A percentile compares a stretch with the other conserved stretches of the same genome.
phyloP scores from a whole-genome alignment of 2,329 filamentous ascomycete genomes.

The Sordariomycetes sp. region DNA sequence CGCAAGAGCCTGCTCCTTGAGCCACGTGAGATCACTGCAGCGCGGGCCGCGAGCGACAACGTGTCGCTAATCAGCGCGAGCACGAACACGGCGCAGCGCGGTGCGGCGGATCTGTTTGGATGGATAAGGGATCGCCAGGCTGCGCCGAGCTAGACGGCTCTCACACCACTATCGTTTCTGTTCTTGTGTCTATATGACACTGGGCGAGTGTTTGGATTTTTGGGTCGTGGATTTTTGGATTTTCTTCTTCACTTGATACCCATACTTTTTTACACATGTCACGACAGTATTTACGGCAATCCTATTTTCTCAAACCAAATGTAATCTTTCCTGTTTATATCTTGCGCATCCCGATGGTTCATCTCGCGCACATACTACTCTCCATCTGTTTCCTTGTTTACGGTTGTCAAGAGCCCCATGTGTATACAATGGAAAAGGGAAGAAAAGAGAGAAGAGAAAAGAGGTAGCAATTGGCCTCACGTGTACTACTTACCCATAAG shows the following conservation, averaged over 20 bases:
- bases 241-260: not conserved
- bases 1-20: slow-evolving; percentile 76
- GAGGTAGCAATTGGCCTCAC: not conserved
- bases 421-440: not conserved
- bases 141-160: not conserved
- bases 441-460: not conserved
- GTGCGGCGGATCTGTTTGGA: slow-evolving; percentile 28
- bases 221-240: not conserved
- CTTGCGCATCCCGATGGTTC: not conserved
- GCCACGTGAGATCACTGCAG: slow-evolving; percentile 43
- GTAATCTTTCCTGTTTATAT: not conserved
- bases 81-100: slow-evolving; percentile 9
- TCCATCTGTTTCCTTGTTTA: not conserved
- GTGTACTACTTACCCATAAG: not conserved
- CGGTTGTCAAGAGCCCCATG: not conserved
- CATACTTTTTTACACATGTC: not conserved
- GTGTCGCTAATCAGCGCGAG: slow-evolving; percentile 9
- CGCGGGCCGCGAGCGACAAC: slow-evolving; percentile 17
- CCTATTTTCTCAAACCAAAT: not conserved
- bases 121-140: slow-evolving; percentile 34
- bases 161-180: not conserved
- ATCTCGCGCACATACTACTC: not conserved
- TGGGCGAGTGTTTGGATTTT: slow-evolving; percentile 5
- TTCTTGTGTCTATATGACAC: too few species aligned
- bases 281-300: not conserved